Conservation (phyloP, 2,329 filamentous ascomycete genomes). For the Trichoderma sp. region DNA sequence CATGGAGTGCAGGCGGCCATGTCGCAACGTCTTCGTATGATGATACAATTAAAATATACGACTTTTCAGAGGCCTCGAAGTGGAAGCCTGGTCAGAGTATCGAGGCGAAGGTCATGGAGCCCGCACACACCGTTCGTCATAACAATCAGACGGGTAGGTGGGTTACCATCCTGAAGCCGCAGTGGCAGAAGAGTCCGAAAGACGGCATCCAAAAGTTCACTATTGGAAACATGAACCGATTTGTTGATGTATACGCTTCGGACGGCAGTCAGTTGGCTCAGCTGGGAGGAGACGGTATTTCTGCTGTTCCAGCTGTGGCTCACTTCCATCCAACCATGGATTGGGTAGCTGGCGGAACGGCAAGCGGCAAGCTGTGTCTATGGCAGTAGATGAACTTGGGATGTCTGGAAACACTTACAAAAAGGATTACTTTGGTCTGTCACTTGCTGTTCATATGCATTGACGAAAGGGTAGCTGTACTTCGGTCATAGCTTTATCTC, state of each 20-base stretch:
- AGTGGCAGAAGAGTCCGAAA: slow-evolving; percentile 80
- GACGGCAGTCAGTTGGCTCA: slow-evolving; percentile 87
- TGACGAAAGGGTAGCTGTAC: neutral
- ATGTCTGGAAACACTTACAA: neutral
- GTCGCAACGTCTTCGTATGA: slow-evolving; percentile 93
- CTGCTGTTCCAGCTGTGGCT: slow-evolving; percentile 88
- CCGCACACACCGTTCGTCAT: slow-evolving; percentile 68
- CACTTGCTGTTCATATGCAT: neutral
- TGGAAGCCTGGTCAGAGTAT: slow-evolving; percentile 62
- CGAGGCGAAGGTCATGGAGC: slow-evolving; percentile 62
- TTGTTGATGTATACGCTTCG: slow-evolving; percentile 84
- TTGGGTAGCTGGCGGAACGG: slow-evolving; percentile 91
- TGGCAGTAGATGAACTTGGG: slow-evolving; percentile 63
- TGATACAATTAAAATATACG: slow-evolving; percentile 90
- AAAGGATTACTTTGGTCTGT: neutral
- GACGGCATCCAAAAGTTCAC: slow-evolving; percentile 84
- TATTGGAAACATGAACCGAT: slow-evolving; percentile 97
- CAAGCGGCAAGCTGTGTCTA: slow-evolving; percentile 86
- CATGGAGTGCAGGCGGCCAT: slow-evolving; percentile 81
- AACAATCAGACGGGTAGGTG: slow-evolving; percentile 96
- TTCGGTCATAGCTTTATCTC: neutral
- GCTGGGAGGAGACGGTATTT: slow-evolving; percentile 83
- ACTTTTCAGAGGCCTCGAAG: slow-evolving; percentile 61
- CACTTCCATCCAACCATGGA: slow-evolving; percentile 84
- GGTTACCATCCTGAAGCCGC: slow-evolving; percentile 79